Base-by-base conservation (phyloP, 1,284 basidiomycete genomes). In the Sporisorium graminicola region DNA sequence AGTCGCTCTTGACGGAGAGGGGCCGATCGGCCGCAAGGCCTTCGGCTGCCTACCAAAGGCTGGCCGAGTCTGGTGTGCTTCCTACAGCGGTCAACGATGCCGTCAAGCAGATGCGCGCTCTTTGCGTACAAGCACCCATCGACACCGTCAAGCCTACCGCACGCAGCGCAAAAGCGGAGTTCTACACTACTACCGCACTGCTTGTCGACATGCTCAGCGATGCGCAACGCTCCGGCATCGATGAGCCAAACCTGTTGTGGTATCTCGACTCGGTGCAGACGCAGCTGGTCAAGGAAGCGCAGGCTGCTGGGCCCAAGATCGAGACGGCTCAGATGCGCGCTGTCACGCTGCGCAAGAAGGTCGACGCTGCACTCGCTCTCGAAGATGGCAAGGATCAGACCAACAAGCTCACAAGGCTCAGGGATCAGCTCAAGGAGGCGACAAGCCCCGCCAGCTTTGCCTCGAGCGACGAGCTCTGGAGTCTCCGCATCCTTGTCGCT, bases 171-270 rank as follows among this genome's bases (percentile, higher is more conserved):
- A 77, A 77, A 35, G 57, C 75, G 3, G 58, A 71, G 13, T 63
- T 74, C 42, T 77, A 71, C 53, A 74, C 71, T 43, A 69, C 58
- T 9, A 52, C 61, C 10, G 52, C 58, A 5, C 33, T 57, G 53
- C 65, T 77, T 22, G 54, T 82, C 53, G 70, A 74, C 24, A 62
- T 73, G 62, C 68, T 82, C 18, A 57, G 61, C 43, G 73, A 74
- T 31, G 43, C 49, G 2, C 50, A 59, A 44, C 69, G 78, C 7
- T 74, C 73, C 13, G 74, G 65, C 22, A 74, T 81, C 37, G 77
- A 80, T 26, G 80, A 82, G 58, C 51, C 71, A 24, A 76, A 82
- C 50, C 62, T 82, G 37, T 37, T 75, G 40, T 59, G 60, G 13
- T 82, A 80, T 50, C 57, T 82, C 37, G 71, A 64, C 9, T 67